Evolutionary conservation across 225 moss, liverwort and hornwort species (phyloP), one percentile per base, ranked within the genome.

Genomic region (Sphagnum contortum): DNA sequence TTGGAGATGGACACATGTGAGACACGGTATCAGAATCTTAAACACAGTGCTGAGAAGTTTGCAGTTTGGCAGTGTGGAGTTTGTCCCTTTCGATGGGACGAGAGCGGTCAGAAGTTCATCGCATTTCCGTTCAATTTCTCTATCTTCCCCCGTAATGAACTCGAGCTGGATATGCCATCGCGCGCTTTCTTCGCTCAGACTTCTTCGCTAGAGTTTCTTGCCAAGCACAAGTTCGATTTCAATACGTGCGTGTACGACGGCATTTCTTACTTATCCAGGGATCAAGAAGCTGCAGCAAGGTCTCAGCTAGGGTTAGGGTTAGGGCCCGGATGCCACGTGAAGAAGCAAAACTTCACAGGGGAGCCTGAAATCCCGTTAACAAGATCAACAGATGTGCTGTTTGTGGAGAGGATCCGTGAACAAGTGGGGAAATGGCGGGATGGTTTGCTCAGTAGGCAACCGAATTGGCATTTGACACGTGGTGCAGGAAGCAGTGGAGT

Each of bases 11-110:
- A 94, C 48, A 89, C 83, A 6, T 80, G 73, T 55, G 89, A 94
- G 53, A 87, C 83, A 59, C 75, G 94, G 74, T 94, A 94, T 70
- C 86, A 89, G 69, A 90, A 94, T 66, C 54, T 91, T 60, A 94
- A 89, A 73, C 84, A 87, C 61, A 91, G 91, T 3, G 94, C 94
- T 4, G 91, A 94, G 78, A 87, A 91, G 46, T 94, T 94, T 65
- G 91, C 94, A 2, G 94, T 94, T 56, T 94, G 91, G 94, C 91
- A 94, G 67, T 94, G 88, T 47, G 94, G 94, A 60, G 81, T 94
- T 63, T 94, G 94, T 69, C 87, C 91, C 4, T 94, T 94, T 62
- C 83, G 87, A 70, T 94, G 94, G 94, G 85, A 87, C 71, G 74
- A 73, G 55, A 60, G 55, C 6, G 71, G 77, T 44, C 72, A 81